A percentile compares a stretch with the other conserved stretches of the same genome.
Conservation (phyloP, 2,329 filamentous ascomycete genomes). For the Claviceps monticola region DNA sequence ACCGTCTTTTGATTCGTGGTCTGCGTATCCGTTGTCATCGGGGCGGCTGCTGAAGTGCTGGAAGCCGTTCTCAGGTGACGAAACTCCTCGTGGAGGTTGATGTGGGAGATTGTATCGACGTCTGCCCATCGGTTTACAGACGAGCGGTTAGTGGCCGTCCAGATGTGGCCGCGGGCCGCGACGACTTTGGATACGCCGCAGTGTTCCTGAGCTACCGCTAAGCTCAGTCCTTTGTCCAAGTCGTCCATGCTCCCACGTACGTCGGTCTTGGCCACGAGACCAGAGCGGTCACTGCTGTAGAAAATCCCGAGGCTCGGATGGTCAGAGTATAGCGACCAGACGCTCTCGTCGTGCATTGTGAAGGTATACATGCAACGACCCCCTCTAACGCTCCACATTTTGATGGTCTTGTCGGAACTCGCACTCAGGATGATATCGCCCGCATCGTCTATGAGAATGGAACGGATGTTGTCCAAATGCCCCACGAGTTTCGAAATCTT, state of each 20-base stretch:
- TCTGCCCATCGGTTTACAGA: constrained; percentile 89
- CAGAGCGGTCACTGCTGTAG: constrained; percentile 87
- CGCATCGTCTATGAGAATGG: constrained; percentile 77
- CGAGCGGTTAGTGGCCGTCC: constrained; percentile 81
- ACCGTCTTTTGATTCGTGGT: constrained; percentile 47
- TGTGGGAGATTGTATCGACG: constrained; percentile 62
- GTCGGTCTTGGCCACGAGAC: constrained; percentile 92
- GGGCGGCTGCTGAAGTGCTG: constrained; percentile 22
- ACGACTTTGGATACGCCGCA: constrained; percentile 61
- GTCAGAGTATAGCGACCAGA: constrained; percentile 89
- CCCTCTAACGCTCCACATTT: constrained; percentile 92
- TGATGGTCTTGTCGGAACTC: constrained; percentile 92
- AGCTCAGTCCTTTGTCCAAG: constrained; percentile 75
- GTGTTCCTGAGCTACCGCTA: constrained; percentile 87
- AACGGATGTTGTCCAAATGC: constrained; percentile 86
- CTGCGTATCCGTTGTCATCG: constrained; percentile 19
- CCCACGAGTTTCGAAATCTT: constrained; percentile 92
- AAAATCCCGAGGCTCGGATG: constrained; percentile 77
- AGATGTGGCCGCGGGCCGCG: constrained; percentile 62
- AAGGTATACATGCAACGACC: constrained; percentile 95
- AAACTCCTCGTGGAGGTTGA: constrained; percentile 47
- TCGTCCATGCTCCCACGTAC: constrained; percentile 52
- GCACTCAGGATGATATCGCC: constrained; percentile 88
- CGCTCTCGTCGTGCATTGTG: constrained; percentile 97
- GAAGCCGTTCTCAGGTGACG: constrained; percentile 34